Evolutionary conservation across 1,284 basidiomycete species (phyloP).

Genomic region (Boletus semigastroideus): DNA sequence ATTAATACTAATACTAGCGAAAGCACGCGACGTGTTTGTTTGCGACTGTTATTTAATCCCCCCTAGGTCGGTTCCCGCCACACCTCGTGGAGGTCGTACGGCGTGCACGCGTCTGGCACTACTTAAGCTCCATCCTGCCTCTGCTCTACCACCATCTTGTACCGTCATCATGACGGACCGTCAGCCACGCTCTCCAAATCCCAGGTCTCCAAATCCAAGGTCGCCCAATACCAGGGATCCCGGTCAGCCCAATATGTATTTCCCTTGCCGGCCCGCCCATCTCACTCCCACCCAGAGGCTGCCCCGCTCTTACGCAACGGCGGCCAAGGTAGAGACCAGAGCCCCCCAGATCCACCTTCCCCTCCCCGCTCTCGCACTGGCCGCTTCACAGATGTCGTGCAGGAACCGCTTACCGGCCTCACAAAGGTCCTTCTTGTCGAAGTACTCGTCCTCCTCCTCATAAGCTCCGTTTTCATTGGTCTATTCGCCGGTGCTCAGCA

Average conservation of each 20-base stretch:
- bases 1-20: too few species aligned
- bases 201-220: conserved; percentile 34
- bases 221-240: conserved; percentile 41
- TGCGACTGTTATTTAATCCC: conserved; percentile 19
- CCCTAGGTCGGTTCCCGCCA: conserved; percentile 12
- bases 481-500: conserved; percentile 88
- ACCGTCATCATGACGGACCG: conserved; percentile 39
- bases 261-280: not conserved
- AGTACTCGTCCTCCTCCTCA: conserved; percentile 75
- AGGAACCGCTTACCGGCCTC: conserved; percentile 81
- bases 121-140: conserved; percentile 27
- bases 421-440: conserved; percentile 80
- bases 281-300: conserved; percentile 42
- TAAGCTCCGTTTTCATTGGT: conserved; percentile 87
- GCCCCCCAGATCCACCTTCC: conserved; percentile 22
- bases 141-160: conserved; percentile 8
- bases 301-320: conserved; percentile 53
- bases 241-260: conserved; percentile 36
- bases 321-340: conserved; percentile 38
- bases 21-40: conserved; percentile 24
- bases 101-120: conserved; percentile 30
- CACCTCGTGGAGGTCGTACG: conserved; percentile 30
- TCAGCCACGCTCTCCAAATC: conserved; percentile 34
- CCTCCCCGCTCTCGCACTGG: conserved; percentile 43
- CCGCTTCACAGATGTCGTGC: conserved; percentile 53